Evolutionary conservation across 345 rosid species (phyloP).

Genomic region (Chamaenerion angustifolium): DNA sequence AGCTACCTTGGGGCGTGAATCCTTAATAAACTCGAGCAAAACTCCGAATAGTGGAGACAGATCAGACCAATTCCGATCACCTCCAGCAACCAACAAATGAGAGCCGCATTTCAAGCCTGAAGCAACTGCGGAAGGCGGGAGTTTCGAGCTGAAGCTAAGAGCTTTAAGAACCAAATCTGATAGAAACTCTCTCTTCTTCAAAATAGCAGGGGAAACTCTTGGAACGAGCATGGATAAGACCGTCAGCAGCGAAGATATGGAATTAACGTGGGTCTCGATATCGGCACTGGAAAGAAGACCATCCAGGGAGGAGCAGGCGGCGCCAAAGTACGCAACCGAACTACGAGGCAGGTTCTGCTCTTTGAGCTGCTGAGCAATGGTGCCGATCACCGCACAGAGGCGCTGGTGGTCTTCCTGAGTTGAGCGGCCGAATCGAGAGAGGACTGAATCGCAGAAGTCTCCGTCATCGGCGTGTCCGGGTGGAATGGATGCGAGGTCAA

Average conservation of each 20-base stretch:
- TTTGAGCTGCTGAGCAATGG: conserved; percentile 58
- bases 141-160: conserved; percentile 23
- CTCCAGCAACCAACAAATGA: conserved; percentile 35
- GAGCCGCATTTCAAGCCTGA: conserved; percentile 58
- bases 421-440: conserved; percentile 37
- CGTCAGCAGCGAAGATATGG: conserved; percentile 40
- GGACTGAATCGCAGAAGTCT: conserved; percentile 48
- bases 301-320: conserved; percentile 47
- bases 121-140: conserved; percentile 24
- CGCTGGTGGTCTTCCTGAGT: conserved; percentile 42
- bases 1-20: conserved; percentile 52
- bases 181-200: conserved; percentile 41
- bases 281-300: conserved; percentile 28
- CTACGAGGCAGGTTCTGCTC: conserved; percentile 47
- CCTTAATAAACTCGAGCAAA: conserved; percentile 28
- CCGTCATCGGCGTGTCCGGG: neutral
- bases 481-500: conserved; percentile 11
- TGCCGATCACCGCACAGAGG: conserved; percentile 54
- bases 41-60: conserved; percentile 28
- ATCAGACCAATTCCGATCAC: conserved; percentile 32
- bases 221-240: conserved; percentile 51
- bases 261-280: conserved; percentile 24
- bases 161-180: conserved; percentile 28
- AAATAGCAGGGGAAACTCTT: conserved; percentile 25
- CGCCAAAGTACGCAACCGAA: conserved; percentile 63